Percentiles rank a stretch among this genome's conserved stretches.
Evolutionary conservation across 2,329 filamentous ascomycete species (phyloP).

Genomic region (Cladosporium austrohemisphaericum): DNA sequence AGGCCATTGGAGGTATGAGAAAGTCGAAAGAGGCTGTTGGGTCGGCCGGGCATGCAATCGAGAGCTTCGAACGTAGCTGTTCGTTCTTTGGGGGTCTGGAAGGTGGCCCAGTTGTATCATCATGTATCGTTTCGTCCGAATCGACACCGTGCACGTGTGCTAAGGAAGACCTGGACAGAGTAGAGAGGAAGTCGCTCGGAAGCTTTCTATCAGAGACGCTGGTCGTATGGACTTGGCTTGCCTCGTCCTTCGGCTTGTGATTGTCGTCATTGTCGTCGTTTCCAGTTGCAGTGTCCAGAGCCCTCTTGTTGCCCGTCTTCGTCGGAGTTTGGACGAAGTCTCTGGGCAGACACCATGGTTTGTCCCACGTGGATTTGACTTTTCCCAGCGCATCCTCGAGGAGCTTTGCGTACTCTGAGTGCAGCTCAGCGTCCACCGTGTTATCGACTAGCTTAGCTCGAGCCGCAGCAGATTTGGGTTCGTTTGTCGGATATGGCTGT

Average conservation of each 20-base stretch:
- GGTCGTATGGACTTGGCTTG: not conserved
- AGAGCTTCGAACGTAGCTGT: not conserved
- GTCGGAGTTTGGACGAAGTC: slow-evolving; percentile 6
- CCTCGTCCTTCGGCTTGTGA: too few relatives aligned
- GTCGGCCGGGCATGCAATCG: not conserved
- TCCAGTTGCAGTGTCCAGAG: too few relatives aligned
- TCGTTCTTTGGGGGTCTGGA: too few relatives aligned
- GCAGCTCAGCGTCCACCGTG: slow-evolving; percentile 31
- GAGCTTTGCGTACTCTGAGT: slow-evolving; percentile 33
- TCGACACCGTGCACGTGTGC: not conserved
- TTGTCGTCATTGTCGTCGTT: too few relatives aligned
- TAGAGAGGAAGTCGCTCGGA: not conserved
- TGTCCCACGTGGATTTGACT: slow-evolving; percentile 25
- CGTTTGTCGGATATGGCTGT: slow-evolving; percentile 52
- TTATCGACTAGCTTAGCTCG: slow-evolving; percentile 39
- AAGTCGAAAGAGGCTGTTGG: slow-evolving; percentile 14
- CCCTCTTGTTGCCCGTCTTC: not conserved
- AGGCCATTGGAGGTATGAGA: slow-evolving; percentile 47
- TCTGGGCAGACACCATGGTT: slow-evolving; percentile 36
- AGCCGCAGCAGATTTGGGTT: slow-evolving; percentile 50
- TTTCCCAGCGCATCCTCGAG: slow-evolving; percentile 40
- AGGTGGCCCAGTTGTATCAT: too few relatives aligned
- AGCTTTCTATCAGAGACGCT: not conserved
- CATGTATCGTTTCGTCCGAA: not conserved
- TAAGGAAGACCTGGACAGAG: not conserved